phyloP scores from a whole-genome alignment of 2,329 filamentous ascomycete species.

The Fusarium sp. region DNA sequence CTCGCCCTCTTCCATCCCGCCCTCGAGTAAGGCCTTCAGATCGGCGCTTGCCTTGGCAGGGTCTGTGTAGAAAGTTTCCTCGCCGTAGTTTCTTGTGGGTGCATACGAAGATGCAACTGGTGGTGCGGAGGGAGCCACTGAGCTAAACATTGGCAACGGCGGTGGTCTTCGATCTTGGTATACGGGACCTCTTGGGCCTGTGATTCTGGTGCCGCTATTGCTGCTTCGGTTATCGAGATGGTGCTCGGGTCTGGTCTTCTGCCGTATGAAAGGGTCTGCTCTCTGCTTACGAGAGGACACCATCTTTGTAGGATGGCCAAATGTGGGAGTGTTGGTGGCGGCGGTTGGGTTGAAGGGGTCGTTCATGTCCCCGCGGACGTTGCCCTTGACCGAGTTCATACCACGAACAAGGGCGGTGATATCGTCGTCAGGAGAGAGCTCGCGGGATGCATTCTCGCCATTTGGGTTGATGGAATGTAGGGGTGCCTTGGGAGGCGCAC shows the following conservation, averaged over 20 bases:
- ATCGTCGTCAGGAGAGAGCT: conserved; percentile 50
- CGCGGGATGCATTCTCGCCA: conserved; percentile 45
- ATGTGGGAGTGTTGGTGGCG: conserved; percentile 45
- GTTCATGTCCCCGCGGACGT: conserved; percentile 30
- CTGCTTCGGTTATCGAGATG: conserved; percentile 58
- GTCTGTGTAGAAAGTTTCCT: conserved; percentile 74
- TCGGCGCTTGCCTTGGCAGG: conserved; percentile 78
- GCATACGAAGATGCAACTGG: conserved; percentile 20
- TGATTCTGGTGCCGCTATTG: conserved; percentile 55
- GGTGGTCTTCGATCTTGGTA: conserved; percentile 62
- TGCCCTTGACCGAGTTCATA: conserved; percentile 45
- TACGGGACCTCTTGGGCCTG: conserved; percentile 61
- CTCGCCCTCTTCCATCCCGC: conserved; percentile 79
- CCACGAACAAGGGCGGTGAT: conserved; percentile 51
- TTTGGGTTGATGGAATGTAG: conserved; percentile 54
- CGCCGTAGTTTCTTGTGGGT: conserved; percentile 46
- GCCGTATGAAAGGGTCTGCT: conserved; percentile 66
- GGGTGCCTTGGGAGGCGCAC: conserved; percentile 59
- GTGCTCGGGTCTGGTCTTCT: conserved; percentile 67
- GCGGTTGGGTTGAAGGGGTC: conserved; percentile 24
- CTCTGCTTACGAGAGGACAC: conserved; percentile 66
- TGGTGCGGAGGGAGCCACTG: conserved; percentile 43
- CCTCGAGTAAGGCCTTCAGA: conserved; percentile 84
- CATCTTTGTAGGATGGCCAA: conserved; percentile 58
- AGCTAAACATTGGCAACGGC: conserved; percentile 62